phyloP scores from a whole-genome alignment of 768 basidiomycete species.

The Boletus vinaceobasis region DNA sequence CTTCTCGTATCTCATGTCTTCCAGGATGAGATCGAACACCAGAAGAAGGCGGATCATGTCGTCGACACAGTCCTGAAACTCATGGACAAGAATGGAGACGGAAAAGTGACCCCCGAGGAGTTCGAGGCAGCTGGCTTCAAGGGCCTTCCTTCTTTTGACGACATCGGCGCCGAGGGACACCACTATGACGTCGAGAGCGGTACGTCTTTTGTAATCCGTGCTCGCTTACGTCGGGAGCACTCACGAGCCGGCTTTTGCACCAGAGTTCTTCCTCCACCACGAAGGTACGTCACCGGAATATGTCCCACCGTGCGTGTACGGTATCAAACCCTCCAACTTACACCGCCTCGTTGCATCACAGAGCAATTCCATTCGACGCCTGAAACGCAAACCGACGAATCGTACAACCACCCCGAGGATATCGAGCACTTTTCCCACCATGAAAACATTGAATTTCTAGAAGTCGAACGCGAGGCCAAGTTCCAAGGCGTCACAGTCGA shows the following conservation, averaged over 20 bases:
- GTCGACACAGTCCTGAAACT: constrained; percentile 63
- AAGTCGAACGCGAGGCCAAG: constrained; percentile 79
- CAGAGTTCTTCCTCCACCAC: constrained; percentile 95
- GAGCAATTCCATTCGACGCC: constrained; percentile 94
- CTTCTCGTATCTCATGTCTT: background rate
- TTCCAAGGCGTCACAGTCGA: constrained; percentile 81
- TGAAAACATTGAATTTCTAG: constrained; percentile 76
- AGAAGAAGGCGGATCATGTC: constrained; percentile 77
- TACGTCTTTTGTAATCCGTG: constrained; percentile 33
- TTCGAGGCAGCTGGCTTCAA: constrained; percentile 68
- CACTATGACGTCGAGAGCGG: constrained; percentile 92
- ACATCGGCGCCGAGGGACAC: constrained; percentile 85
- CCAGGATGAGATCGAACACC: constrained; percentile 73
- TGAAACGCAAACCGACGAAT: constrained; percentile 94
- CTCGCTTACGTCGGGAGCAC: background rate
- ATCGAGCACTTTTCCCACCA: constrained; percentile 90
- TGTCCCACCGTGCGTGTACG: no score
- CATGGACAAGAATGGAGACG: constrained; percentile 76
- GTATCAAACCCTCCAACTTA: background rate
- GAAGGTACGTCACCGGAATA: constrained; percentile 60
- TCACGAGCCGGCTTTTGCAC: background rate
- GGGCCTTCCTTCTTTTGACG: constrained; percentile 79
- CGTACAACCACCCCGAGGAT: constrained; percentile 93
- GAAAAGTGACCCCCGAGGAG: constrained; percentile 64
- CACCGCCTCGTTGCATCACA: constrained; percentile 24